phyloP scores from a whole-genome alignment of 257 asterid species.

The Nicotiana obtusifolia region DNA sequence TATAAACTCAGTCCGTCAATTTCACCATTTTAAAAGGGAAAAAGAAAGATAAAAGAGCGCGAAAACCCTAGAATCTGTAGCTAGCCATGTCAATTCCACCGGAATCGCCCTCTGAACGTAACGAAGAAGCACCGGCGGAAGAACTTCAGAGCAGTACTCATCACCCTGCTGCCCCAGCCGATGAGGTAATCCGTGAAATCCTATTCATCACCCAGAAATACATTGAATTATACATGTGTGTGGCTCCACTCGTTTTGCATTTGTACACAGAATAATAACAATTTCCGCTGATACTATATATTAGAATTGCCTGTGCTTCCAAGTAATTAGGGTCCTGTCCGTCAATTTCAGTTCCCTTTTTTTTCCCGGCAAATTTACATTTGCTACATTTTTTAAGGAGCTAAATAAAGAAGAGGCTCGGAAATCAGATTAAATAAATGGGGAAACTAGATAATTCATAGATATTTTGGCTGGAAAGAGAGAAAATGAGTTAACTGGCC shows the following conservation, averaged over 20 bases:
- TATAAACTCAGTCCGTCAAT: not conserved
- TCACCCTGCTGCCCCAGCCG: constrained; percentile 77
- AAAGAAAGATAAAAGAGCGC: constrained; percentile 2
- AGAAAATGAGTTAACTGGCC: no score
- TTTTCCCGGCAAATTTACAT: not conserved
- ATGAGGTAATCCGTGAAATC: constrained; percentile 51
- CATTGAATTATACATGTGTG: not conserved
- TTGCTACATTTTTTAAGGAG: not conserved
- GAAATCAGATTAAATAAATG: no score
- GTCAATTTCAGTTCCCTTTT: not conserved
- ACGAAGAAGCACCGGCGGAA: constrained; percentile 22
- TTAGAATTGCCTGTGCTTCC: not conserved
- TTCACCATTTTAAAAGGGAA: not conserved
- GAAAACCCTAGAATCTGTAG: constrained; percentile 5
- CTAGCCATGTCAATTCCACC: constrained; percentile 26
- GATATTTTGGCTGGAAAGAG: no score
- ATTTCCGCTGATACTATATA: not conserved
- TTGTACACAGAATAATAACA: no score
- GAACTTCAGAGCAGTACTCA: constrained; percentile 35
- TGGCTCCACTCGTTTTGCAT: not conserved
- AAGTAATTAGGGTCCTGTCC: not conserved
- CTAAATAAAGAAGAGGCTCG: no score
- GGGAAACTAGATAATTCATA: no score
- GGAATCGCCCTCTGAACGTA: constrained; percentile 21
- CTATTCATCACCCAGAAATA: not conserved